These are phyloP conservation scores for Pontederia crassipes DNA, from an alignment of 176 grass and related monocot species.

Conservation along the genomic window DNA sequence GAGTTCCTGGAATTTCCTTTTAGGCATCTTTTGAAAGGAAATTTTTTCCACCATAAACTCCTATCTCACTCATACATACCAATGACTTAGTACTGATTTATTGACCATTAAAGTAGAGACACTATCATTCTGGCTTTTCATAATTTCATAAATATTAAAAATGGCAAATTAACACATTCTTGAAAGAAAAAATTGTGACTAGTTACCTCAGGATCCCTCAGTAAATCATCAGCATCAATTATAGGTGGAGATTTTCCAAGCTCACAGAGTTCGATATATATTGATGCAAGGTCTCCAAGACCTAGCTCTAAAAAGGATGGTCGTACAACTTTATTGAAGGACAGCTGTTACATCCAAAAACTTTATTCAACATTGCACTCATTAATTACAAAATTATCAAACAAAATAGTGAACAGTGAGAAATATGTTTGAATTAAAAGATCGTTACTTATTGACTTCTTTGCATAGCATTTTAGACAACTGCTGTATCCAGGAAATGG, in stretches of 20 bases:
- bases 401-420: conserved; percentile 3
- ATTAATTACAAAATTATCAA: background rate
- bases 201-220: conserved; percentile 64
- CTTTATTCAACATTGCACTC: conserved; percentile 13
- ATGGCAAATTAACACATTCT: no score
- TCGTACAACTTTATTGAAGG: conserved; percentile 72
- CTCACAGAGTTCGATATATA: conserved; percentile 78
- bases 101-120: no score
- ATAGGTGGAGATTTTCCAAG: conserved; percentile 63
- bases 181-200: background rate
- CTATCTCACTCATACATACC: no score
- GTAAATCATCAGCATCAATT: conserved; percentile 95
- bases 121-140: no score
- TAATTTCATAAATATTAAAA: no score
- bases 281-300: conserved; percentile 69
- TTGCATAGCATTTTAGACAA: no score
- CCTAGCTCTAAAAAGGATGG: conserved; percentile 86
- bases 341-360: conserved; percentile 48
- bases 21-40: no score
- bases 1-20: no score
- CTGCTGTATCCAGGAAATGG: no score
- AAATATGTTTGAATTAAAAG: background rate
- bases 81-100: no score
- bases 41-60: no score
- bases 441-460: no score